These are phyloP conservation scores for Candida silvicultrix DNA, from an alignment of 805 yeast genomes.

Conservation along the genomic window DNA sequence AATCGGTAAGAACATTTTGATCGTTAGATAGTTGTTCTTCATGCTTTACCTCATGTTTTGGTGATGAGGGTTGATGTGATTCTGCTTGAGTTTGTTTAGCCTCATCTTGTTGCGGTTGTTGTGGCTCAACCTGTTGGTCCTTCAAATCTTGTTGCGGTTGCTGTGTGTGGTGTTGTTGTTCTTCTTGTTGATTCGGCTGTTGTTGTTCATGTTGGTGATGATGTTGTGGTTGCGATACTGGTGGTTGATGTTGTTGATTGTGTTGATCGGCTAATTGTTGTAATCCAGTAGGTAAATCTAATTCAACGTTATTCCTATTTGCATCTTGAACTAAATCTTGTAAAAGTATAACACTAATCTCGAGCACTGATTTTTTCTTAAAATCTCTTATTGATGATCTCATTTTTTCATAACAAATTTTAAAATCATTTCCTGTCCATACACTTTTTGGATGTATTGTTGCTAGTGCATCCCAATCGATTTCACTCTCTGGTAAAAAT, in stretches of 20 bases:
- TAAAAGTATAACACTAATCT: constrained; percentile 24
- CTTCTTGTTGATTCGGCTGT: too few relatives aligned
- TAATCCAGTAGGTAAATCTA: constrained; percentile 20
- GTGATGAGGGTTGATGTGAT: background rate
- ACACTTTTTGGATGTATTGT: constrained; percentile 32
- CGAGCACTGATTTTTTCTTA: constrained; percentile 31
- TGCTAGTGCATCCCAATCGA: constrained; percentile 53
- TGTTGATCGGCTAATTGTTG: constrained; percentile 6
- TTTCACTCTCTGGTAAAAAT: constrained; percentile 33
- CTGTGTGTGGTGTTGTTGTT: background rate
- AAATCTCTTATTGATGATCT: constrained; percentile 43
- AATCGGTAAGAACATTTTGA: background rate
- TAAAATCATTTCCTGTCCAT: constrained; percentile 61
- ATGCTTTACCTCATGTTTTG: too few relatives aligned
- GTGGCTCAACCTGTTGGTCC: too few relatives aligned
- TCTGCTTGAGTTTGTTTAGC: too few relatives aligned
- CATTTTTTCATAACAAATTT: constrained; percentile 56
- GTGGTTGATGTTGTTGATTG: constrained; percentile 2
- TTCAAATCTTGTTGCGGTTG: too few relatives aligned
- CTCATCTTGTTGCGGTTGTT: too few relatives aligned
- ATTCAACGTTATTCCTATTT: constrained; percentile 8
- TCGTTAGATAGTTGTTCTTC: background rate
- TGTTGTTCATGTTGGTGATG: background rate
- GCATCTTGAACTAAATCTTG: constrained; percentile 17
- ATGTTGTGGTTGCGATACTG: constrained; percentile 1